Conservation (phyloP, 2,329 filamentous ascomycete species). For the Neospermospora avenae region DNA sequence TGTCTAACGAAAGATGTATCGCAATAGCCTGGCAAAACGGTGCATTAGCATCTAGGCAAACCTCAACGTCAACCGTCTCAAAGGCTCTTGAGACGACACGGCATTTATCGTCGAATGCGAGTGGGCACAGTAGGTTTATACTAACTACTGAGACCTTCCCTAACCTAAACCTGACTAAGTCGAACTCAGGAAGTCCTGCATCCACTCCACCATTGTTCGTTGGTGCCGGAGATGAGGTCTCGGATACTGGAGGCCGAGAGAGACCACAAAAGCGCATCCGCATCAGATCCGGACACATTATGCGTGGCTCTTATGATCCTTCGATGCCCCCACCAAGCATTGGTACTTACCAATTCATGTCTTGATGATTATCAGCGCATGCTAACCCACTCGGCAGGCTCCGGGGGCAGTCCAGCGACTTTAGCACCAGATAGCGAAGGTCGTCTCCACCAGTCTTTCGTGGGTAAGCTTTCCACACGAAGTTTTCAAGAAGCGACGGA, state of each 20-base stretch:
- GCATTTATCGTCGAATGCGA: conserved; percentile 24
- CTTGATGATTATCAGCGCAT: conserved; percentile 13
- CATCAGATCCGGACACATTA: background rate
- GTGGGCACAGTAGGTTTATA: conserved; percentile 25
- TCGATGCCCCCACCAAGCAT: conserved; percentile 8
- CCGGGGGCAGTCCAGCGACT: conserved; percentile 36
- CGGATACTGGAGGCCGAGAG: background rate
- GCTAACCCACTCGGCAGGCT: conserved; percentile 2
- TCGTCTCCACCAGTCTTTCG: conserved; percentile 40
- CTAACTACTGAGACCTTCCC: conserved; percentile 14
- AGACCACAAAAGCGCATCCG: conserved; percentile 7
- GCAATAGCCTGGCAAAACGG: background rate
- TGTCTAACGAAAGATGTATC: conserved; percentile 28
- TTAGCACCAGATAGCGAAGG: conserved; percentile 42
- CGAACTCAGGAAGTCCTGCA: conserved; percentile 1
- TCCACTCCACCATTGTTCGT: conserved; percentile 7
- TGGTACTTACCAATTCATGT: conserved; percentile 5
- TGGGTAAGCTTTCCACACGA: conserved; percentile 25
- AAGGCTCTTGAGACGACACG: conserved; percentile 14
- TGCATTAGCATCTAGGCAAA: conserved; percentile 9
- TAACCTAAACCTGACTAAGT: conserved; percentile 13
- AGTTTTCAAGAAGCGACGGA: conserved; percentile 40
- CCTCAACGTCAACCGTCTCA: conserved; percentile 6
- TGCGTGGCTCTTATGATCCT: background rate
- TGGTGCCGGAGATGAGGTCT: background rate